phyloP scores from a whole-genome alignment of 129 eudicot species.

The Rutidosis leptorrhynchoides region DNA sequence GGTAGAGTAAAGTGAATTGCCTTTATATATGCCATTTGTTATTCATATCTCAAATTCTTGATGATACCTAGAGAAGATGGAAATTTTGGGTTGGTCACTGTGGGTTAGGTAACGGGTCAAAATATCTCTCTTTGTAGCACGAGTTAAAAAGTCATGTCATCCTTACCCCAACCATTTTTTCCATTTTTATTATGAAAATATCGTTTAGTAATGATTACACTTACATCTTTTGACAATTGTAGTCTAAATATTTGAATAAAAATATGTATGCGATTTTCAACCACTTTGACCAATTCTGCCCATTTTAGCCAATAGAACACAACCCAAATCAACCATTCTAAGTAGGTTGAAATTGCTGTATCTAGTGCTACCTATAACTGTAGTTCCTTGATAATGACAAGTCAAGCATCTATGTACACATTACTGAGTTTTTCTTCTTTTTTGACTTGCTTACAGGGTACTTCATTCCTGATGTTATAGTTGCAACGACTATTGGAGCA shows the following conservation, averaged over 20 bases:
- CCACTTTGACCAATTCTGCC: background rate
- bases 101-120: background rate
- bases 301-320: constrained; percentile 5
- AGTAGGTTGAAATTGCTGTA: background rate
- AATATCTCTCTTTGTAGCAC: background rate
- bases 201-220: no score
- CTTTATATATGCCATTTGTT: background rate
- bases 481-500: constrained; percentile 66
- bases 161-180: background rate
- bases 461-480: constrained; percentile 67
- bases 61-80: constrained; percentile 10
- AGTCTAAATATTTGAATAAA: background rate
- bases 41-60: constrained; percentile 10
- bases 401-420: background rate
- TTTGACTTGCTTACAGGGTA: constrained; percentile 52
- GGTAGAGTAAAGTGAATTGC: background rate
- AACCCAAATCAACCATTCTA: constrained; percentile 9
- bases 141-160: background rate
- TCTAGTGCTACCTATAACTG: background rate
- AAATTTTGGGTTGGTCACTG: background rate
- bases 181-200: no score
- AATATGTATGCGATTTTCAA: constrained; percentile 5
- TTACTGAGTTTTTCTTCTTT: background rate
- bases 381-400: background rate
- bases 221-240: background rate